Conservation (phyloP, 2,329 filamentous ascomycete genomes). For the Venturia aucupariae region DNA sequence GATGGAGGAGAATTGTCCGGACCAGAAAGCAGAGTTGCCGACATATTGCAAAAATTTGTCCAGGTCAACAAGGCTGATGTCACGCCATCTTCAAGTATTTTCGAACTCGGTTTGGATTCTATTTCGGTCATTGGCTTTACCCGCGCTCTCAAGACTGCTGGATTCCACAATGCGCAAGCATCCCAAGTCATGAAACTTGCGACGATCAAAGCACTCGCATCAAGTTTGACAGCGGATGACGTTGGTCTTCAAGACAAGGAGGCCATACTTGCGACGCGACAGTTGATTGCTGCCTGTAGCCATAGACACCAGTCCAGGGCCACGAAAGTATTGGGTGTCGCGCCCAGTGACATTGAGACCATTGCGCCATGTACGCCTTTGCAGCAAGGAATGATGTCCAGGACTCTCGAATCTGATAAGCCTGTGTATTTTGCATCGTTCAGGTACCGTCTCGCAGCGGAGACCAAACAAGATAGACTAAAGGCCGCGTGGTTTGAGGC, state of each 20-base stretch:
- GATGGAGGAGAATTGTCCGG: slow-evolving; percentile 21
- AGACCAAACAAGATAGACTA: slow-evolving; percentile 41
- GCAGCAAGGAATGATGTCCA: slow-evolving; percentile 77
- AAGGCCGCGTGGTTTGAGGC: slow-evolving; percentile 49
- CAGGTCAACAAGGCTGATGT: slow-evolving; percentile 37
- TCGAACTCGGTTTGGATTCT: slow-evolving; percentile 81
- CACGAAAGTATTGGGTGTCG: slow-evolving; percentile 44
- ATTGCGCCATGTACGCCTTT: slow-evolving; percentile 77
- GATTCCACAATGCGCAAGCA: slow-evolving; percentile 52
- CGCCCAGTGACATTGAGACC: slow-evolving; percentile 52
- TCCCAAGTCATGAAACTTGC: slow-evolving; percentile 55
- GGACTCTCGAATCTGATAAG: slow-evolving; percentile 47
- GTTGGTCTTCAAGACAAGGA: slow-evolving; percentile 20
- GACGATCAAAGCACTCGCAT: slow-evolving; percentile 33
- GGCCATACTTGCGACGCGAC: slow-evolving; percentile 41
- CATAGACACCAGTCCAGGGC: slow-evolving; percentile 50
- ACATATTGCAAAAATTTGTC: slow-evolving; percentile 46
- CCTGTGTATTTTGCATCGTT: slow-evolving; percentile 73
- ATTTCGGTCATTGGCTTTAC: slow-evolving; percentile 70
- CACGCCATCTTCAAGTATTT: slow-evolving; percentile 56
- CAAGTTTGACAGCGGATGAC: slow-evolving; percentile 9
- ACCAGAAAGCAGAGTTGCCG: slow-evolving; percentile 41
- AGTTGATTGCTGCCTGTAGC: slow-evolving; percentile 53
- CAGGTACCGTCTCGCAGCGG: slow-evolving; percentile 43
- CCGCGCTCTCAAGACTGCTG: slow-evolving; percentile 51